These are phyloP conservation scores for Candida incommunis DNA, from an alignment of 805 yeast species.

Conservation along the genomic window DNA sequence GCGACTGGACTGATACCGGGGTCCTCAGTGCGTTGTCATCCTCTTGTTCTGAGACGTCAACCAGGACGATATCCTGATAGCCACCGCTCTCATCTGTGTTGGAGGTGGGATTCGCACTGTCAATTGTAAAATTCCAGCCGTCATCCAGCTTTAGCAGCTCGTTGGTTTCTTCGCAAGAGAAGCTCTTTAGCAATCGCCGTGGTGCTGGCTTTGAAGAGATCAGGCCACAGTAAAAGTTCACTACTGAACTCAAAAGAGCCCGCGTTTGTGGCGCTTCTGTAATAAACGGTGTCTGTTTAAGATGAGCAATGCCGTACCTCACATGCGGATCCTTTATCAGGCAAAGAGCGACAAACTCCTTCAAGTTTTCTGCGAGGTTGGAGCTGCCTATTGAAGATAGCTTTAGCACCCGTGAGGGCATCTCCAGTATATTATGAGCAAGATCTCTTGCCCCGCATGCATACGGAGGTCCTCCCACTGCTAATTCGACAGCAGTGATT, in stretches of 20 bases:
- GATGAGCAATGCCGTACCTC: neutral
- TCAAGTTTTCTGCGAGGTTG: neutral
- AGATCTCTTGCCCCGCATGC: slow-evolving; percentile 53
- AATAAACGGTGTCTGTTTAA: neutral
- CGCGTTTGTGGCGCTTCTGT: neutral
- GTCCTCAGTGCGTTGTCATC: no score
- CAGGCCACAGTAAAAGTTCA: neutral
- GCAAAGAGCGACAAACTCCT: neutral
- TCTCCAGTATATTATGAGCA: slow-evolving; percentile 32
- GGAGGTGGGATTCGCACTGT: no score
- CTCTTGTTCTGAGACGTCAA: no score
- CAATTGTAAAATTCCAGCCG: neutral
- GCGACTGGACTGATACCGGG: no score
- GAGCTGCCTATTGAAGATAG: neutral
- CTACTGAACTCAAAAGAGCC: neutral
- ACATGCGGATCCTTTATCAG: neutral
- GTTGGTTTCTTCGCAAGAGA: neutral
- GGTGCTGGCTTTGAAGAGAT: neutral
- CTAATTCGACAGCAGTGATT: slow-evolving; percentile 75
- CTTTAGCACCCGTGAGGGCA: neutral
- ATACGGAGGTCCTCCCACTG: slow-evolving; percentile 72
- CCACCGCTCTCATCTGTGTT: no score
- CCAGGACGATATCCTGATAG: no score
- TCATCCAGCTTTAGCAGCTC: neutral
- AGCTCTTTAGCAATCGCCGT: neutral